Conservation (phyloP, 305 asterid species). For the Euphrasia arctica region DNA sequence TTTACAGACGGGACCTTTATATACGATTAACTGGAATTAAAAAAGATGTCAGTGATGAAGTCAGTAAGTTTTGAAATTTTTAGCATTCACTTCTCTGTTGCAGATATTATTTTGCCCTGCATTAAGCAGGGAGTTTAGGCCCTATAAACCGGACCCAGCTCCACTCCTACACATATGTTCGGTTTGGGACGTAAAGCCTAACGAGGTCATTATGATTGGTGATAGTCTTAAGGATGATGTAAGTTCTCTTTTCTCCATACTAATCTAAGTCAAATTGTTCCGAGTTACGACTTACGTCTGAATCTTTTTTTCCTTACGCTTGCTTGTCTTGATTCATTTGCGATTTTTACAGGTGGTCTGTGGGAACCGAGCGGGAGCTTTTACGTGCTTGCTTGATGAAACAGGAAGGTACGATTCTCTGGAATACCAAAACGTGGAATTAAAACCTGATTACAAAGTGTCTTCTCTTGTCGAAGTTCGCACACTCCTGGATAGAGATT, state of each 20-base stretch:
- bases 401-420: conserved; percentile 80
- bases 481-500: conserved; percentile 54
- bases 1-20: neutral
- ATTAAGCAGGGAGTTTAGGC: conserved; percentile 84
- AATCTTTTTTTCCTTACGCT: neutral
- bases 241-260: conserved; percentile 29
- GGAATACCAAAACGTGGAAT: conserved; percentile 45
- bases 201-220: conserved; percentile 92
- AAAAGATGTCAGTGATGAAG: neutral
- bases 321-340: conserved; percentile 4
- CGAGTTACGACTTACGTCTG: neutral
- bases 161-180: conserved; percentile 85
- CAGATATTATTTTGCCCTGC: conserved; percentile 91
- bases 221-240: conserved; percentile 95
- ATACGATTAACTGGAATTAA: neutral
- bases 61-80: neutral
- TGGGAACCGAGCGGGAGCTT: conserved; percentile 88
- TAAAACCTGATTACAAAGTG: conserved; percentile 78
- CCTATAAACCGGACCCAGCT: conserved; percentile 92
- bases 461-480: conserved; percentile 70
- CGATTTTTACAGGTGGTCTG: conserved; percentile 65
- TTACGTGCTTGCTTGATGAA: conserved; percentile 86
- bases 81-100: conserved; percentile 19
- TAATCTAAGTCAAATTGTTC: neutral
- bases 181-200: conserved; percentile 66